Evolutionary conservation across 345 rosid species (phyloP).

Genomic region (Psidium guajava): DNA sequence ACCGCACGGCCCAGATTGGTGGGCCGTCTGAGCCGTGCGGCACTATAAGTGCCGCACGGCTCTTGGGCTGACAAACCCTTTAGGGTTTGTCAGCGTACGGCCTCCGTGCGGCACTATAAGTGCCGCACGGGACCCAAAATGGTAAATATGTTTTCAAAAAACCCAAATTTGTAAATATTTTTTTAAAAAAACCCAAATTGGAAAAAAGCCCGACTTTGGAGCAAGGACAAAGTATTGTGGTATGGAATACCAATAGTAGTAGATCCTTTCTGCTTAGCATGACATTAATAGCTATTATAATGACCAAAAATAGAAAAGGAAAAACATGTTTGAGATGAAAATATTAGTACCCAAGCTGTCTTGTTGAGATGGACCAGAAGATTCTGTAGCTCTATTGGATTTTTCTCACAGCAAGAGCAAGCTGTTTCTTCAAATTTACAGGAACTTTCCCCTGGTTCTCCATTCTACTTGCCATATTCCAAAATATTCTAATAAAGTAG

Average conservation of each 20-base stretch:
- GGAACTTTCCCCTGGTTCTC: slow-evolving; percentile 7
- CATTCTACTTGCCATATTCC: not conserved
- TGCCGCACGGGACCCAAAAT: no score
- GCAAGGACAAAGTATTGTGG: not conserved
- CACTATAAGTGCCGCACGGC: no score
- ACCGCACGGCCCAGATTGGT: no score
- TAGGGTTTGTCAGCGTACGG: no score
- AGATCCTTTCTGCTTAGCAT: not conserved
- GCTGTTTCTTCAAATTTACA: slow-evolving; percentile 25
- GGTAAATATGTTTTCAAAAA: no score
- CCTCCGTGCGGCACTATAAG: no score
- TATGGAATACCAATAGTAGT: not conserved
- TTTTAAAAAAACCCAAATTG: no score
- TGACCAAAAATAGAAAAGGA: not conserved
- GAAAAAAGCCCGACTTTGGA: not conserved
- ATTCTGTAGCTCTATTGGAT: slow-evolving; percentile 53
- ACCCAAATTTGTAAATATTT: no score
- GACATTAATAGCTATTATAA: not conserved
- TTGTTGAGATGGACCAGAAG: slow-evolving; percentile 37
- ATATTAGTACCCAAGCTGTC: slow-evolving; percentile 24
- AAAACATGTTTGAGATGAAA: not conserved
- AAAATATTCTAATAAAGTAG: not conserved
- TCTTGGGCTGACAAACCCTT: no score
- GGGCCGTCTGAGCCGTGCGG: no score
- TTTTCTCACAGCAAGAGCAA: slow-evolving; percentile 42